Conservation (phyloP, 2,329 filamentous ascomycete genomes). For the Annulohypoxylon truncatum region DNA sequence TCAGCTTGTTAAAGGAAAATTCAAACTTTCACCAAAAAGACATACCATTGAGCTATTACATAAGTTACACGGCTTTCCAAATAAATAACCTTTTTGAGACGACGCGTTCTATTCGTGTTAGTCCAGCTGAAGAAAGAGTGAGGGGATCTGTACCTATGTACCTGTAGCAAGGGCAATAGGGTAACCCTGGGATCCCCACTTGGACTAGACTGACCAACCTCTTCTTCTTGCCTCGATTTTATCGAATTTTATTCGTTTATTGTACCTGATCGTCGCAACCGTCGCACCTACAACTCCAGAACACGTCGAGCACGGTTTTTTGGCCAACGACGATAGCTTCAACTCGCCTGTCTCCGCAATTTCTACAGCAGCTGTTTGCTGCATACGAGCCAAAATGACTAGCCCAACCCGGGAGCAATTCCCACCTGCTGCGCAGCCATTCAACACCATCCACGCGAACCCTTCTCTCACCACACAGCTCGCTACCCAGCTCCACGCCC, state of each 20-base stretch:
- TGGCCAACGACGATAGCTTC: conserved; percentile 28
- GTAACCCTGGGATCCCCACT: conserved; percentile 5
- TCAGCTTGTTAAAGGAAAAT: not conserved
- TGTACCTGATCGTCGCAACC: conserved; percentile 21
- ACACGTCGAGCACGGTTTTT: conserved; percentile 15
- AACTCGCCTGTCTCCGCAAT: not conserved
- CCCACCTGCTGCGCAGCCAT: conserved; percentile 47
- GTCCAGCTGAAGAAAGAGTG: conserved; percentile 7
- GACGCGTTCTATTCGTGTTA: conserved; percentile 25
- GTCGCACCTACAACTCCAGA: conserved; percentile 27
- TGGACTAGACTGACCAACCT: conserved; percentile 24
- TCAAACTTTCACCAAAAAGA: not conserved
- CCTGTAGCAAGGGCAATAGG: not conserved
- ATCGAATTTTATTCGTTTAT: not conserved
- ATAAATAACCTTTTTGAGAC: conserved; percentile 28
- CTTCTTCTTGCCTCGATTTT: conserved; percentile 29
- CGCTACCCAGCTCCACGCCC: conserved; percentile 62
- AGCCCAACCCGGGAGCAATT: conserved; percentile 47
- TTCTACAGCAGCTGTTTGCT: conserved; percentile 3
- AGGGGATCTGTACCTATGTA: conserved; percentile 15
- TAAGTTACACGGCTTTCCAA: not conserved
- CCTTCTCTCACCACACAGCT: conserved; percentile 40
- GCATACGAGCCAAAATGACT: conserved; percentile 42
- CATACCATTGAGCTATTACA: not conserved
- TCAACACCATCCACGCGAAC: conserved; percentile 36